Percentiles rank a stretch among this genome's conserved stretches.
These are phyloP conservation scores for Funneliformis geosporum DNA, from an alignment of 192 early-diverging fungal species.

Conservation along the genomic window DNA sequence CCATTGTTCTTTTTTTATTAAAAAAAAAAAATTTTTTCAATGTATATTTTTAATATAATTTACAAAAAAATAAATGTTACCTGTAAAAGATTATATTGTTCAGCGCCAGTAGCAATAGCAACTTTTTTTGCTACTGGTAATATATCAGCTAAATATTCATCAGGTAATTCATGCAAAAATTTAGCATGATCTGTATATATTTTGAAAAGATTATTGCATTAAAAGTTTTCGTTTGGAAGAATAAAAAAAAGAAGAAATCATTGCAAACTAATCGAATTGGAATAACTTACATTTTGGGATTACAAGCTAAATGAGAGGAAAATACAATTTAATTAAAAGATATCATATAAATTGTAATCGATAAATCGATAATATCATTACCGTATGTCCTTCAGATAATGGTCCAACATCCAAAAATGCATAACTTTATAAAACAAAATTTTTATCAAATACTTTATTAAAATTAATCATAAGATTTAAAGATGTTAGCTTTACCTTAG, in stretches of 20 bases:
- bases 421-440: too few species aligned
- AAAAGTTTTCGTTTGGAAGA: not conserved
- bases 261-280: too few species aligned
- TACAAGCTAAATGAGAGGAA: constrained; percentile 54
- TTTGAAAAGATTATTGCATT: constrained; percentile 34
- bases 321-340: too few species aligned
- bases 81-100: constrained; percentile 89
- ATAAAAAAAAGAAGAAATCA: not conserved
- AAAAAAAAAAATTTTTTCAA: constrained; percentile 4
- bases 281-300: constrained; percentile 66
- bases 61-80: constrained; percentile 34
- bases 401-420: constrained; percentile 85
- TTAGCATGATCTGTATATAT: constrained; percentile 74
- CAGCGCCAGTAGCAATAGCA: constrained; percentile 64
- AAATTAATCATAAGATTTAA: not conserved
- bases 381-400: constrained; percentile 71
- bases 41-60: not conserved
- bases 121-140: constrained; percentile 90
- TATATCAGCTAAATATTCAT: constrained; percentile 78
- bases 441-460: too few species aligned
- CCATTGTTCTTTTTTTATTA: constrained; percentile 61
- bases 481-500: constrained; percentile 32
- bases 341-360: too few species aligned
- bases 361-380: constrained; percentile 39
- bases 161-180: constrained; percentile 87